These are phyloP conservation scores for Capsicum chinense DNA, from an alignment of 257 asterid genomes.

Conservation along the genomic window DNA sequence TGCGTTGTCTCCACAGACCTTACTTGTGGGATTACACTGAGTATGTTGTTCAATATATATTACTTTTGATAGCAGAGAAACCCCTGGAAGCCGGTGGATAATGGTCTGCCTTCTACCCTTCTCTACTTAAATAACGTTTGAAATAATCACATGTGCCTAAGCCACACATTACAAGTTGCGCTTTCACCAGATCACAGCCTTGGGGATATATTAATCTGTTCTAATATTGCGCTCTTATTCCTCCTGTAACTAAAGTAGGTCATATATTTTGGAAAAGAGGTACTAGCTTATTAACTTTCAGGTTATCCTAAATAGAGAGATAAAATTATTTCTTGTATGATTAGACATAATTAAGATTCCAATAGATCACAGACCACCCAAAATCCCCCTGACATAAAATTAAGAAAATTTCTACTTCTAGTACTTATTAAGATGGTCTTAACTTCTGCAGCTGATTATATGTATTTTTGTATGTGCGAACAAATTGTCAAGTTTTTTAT, in stretches of 20 bases:
- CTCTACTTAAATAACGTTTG: no score
- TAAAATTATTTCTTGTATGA: background rate
- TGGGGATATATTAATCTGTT: background rate
- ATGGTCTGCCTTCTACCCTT: no score
- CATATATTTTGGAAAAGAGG: background rate
- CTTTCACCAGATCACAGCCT: background rate
- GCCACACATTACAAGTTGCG: background rate
- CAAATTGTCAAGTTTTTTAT: background rate
- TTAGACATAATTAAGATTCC: background rate
- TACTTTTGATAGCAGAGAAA: no score
- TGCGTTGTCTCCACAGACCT: no score
- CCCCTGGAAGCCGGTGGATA: no score
- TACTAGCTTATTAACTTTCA: background rate
- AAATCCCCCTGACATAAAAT: background rate
- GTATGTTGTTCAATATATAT: no score
- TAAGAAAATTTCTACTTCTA: background rate
- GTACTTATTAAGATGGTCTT: background rate
- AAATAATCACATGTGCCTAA: no score
- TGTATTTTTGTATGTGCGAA: background rate
- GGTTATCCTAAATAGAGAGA: background rate
- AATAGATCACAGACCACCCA: background rate
- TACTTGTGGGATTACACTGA: no score
- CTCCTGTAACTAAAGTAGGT: background rate
- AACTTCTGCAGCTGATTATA: background rate
- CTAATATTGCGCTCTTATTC: background rate